phyloP scores from a whole-genome alignment of 2,329 filamentous ascomycete species.

The Exophiala calicioides region DNA sequence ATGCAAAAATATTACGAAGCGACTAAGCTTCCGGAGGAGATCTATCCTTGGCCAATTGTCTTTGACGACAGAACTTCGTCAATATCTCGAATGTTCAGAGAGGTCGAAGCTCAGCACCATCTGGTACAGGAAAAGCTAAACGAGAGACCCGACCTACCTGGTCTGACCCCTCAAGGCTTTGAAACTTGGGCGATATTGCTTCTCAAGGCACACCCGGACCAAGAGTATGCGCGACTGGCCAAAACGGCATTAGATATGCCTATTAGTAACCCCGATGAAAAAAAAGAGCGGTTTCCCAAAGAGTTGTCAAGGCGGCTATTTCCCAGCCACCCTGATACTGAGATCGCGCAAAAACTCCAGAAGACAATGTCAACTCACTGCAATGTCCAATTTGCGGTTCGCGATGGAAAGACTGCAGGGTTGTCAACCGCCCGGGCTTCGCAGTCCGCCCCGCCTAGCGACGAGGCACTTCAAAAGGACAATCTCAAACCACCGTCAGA shows the following conservation, averaged over 20 bases:
- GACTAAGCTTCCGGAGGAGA: constrained; percentile 64
- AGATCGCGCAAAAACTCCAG: constrained; percentile 62
- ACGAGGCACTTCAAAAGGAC: constrained; percentile 25
- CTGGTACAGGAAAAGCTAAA: constrained; percentile 59
- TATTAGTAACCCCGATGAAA: constrained; percentile 66
- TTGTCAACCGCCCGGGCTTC: constrained; percentile 24
- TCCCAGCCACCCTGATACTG: constrained; percentile 59
- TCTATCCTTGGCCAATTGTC: constrained; percentile 67
- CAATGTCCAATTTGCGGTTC: constrained; percentile 47
- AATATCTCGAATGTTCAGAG: constrained; percentile 61
- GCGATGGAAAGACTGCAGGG: constrained; percentile 36
- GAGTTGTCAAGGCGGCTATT: constrained; percentile 74
- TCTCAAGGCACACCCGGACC: constrained; percentile 73
- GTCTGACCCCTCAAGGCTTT: constrained; percentile 68
- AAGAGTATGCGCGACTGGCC: constrained; percentile 70
- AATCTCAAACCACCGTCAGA: constrained; percentile 29
- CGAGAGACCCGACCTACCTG: constrained; percentile 61
- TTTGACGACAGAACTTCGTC: constrained; percentile 57
- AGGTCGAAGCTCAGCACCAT: constrained; percentile 61
- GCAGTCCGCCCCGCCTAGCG: constrained; percentile 23
- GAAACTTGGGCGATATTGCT: constrained; percentile 70
- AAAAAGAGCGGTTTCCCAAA: constrained; percentile 73
- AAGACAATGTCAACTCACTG: constrained; percentile 59
- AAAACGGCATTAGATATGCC: constrained; percentile 70
- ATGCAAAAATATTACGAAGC: constrained; percentile 72